phyloP scores from a whole-genome alignment of 805 yeast species.

The Sugiyamaella marilandica region DNA sequence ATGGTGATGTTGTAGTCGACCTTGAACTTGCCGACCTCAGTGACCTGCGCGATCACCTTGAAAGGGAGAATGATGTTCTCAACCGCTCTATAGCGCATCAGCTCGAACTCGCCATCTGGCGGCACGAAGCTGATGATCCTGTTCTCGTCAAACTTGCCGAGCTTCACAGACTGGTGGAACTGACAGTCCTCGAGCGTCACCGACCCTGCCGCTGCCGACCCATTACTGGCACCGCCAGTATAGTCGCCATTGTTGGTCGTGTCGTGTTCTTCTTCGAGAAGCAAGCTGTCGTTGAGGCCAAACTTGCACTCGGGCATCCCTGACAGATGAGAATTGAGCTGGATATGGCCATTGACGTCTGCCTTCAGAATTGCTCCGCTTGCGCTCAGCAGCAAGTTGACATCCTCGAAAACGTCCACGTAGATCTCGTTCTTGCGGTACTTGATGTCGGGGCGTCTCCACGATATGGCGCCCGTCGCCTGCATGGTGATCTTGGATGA shows the following conservation, averaged over 20 bases:
- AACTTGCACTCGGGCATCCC: conserved; percentile 84
- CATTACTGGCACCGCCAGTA: conserved; percentile 25
- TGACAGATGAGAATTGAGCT: conserved; percentile 63
- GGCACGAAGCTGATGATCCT: conserved; percentile 69
- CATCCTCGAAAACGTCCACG: conserved; percentile 68
- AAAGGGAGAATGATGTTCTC: conserved; percentile 69
- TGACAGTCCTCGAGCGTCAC: conserved; percentile 70
- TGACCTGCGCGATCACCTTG: conserved; percentile 53
- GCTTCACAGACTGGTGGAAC: conserved; percentile 81
- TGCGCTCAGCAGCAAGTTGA: conserved; percentile 63
- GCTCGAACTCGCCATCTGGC: conserved; percentile 83
- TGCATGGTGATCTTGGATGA: conserved; percentile 31
- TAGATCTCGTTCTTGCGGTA: conserved; percentile 79
- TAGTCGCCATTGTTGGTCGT: conserved; percentile 25
- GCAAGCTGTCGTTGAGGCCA: conserved; percentile 59
- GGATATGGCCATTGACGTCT: conserved; percentile 70
- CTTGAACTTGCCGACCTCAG: conserved; percentile 39
- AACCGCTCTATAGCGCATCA: conserved; percentile 64
- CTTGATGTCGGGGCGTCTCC: conserved; percentile 68
- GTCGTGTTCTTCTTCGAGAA: conserved; percentile 18
- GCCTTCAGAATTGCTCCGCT: conserved; percentile 56
- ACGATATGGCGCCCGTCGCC: conserved; percentile 46
- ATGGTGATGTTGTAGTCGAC: conserved; percentile 57
- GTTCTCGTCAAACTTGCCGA: conserved; percentile 61
- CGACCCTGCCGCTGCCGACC: conserved; percentile 44